Base-by-base conservation (phyloP, 768 basidiomycete genomes). In the Leccinum boreale region DNA sequence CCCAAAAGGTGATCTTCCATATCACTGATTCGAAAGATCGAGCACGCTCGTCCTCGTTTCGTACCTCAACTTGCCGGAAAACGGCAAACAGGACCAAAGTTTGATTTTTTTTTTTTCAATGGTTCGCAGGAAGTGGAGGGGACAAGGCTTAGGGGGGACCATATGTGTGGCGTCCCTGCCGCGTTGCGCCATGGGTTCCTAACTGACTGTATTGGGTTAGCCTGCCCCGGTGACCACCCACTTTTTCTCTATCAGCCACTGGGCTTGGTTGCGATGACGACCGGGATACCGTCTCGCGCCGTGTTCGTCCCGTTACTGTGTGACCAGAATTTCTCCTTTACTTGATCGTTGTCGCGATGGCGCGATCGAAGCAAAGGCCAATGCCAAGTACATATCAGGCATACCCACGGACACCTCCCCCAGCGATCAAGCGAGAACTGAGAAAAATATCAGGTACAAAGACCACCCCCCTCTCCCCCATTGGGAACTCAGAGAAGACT, bases 291-390 rank as follows among this genome's bases (percentile, higher is more conserved):
- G 50, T 64, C 55, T 24, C 29, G 29, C 44, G n/a, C 52, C 60
- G 54, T 50, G 50, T 79, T 77, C 58, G 8, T 48, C n/a, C 70
- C 75, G 31, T 31, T 31, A 31, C 12, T 31, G 4, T 73, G 68
- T 23, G 73, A 73, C 58, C 67, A 53, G 21, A 50, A 31, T 73
- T 11, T 73, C 52, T 46, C 26, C 50, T 21, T 51, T 44, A 45
- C 23, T 10, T 26, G 55, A 29, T 42, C 36, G 51, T 57, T n/a
- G 50, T 49, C 35, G 33, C 24, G 35, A 33, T 36, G 44, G 47
- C 42, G 33, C 50, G 19, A 44, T 52, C 39, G n/a, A 53, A 44
- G 44, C 19, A n/a, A 12, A 42, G 52, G 8, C 35, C 23, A 19
- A 46, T 31, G 52, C 53, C 61, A 49, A 60, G 48, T 11, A 45